phyloP scores from a whole-genome alignment of 495 filamentous ascomycete genomes.

The Penicillium manginii region DNA sequence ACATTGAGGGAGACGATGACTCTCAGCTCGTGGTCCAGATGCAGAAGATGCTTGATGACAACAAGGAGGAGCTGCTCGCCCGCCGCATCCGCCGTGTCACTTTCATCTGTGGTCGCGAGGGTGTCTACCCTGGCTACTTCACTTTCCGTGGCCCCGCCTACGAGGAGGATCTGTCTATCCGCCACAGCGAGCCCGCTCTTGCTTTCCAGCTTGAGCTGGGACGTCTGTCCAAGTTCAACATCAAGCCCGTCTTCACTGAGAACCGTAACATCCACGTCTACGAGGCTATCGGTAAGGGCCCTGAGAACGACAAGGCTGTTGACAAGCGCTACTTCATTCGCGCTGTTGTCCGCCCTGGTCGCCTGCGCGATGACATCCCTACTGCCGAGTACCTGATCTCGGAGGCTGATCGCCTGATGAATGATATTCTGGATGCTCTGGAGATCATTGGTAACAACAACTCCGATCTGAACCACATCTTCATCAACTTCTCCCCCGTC shows the following conservation, averaged over 20 bases:
- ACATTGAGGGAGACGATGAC: constrained; percentile 86
- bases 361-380: constrained; percentile 94
- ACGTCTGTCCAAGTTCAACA: constrained; percentile 93
- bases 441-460: constrained; percentile 99
- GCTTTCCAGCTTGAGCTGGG: constrained; percentile 97
- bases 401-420: constrained; percentile 94
- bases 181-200: constrained; percentile 93
- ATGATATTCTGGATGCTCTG: constrained; percentile 94
- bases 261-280: constrained; percentile 99
- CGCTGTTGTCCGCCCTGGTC: constrained; percentile 88
- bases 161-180: constrained; percentile 90
- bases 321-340: constrained; percentile 96
- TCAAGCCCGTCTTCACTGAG: constrained; percentile 97
- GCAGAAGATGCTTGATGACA: constrained; percentile 71
- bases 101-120: constrained; percentile 95
- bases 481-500: constrained; percentile 96
- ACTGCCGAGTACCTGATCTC: constrained; percentile 98
- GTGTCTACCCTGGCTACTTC: constrained; percentile 95
- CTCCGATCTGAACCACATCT: constrained; percentile 99
- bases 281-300: constrained; percentile 90
- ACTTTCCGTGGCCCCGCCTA: constrained; percentile 94
- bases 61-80: constrained; percentile 80
- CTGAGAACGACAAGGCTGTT: constrained; percentile 75
- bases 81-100: constrained; percentile 86
- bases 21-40: constrained; percentile 77